A percentile compares a stretch with the other conserved stretches of the same genome.
Conservation (phyloP, 2,329 filamentous ascomycete species). For the Xylariaceae sp. region DNA sequence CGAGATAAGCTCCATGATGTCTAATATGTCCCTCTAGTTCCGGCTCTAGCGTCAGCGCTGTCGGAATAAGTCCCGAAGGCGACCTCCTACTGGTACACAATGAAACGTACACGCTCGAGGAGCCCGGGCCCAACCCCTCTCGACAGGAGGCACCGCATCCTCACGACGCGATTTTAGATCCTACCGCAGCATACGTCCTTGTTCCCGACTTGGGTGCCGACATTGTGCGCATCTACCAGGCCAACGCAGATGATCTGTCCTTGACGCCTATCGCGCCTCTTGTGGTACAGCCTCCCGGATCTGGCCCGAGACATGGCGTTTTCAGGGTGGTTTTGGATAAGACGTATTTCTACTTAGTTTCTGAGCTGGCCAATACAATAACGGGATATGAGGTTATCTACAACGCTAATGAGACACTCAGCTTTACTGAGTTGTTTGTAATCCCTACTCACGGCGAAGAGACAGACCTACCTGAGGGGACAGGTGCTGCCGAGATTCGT, state of each 20-base stretch:
- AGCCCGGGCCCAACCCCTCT: slow-evolving; percentile 42
- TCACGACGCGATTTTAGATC: slow-evolving; percentile 67
- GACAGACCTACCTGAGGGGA: slow-evolving; percentile 43
- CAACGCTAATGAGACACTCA: slow-evolving; percentile 42
- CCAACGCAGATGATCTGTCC: slow-evolving; percentile 51
- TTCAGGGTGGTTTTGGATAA: slow-evolving; percentile 53
- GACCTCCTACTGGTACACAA: slow-evolving; percentile 42
- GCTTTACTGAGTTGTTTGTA: slow-evolving; percentile 50
- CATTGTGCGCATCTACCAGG: slow-evolving; percentile 57
- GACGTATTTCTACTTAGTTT: slow-evolving; percentile 62
- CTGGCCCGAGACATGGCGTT: slow-evolving; percentile 66
- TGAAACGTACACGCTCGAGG: slow-evolving; percentile 43
- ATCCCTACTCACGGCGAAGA: slow-evolving; percentile 52
- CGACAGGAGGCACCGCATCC: slow-evolving; percentile 64
- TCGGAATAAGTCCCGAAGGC: slow-evolving; percentile 38
- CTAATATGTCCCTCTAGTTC: slow-evolving; percentile 40
- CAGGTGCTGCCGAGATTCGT: slow-evolving; percentile 58
- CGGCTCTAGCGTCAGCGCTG: slow-evolving; percentile 47
- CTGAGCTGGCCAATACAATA: slow-evolving; percentile 62
- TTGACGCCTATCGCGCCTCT: slow-evolving; percentile 46
- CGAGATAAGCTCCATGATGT: slow-evolving; percentile 10
- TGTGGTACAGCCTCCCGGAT: slow-evolving; percentile 48
- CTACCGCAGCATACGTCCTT: slow-evolving; percentile 63
- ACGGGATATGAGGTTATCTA: slow-evolving; percentile 61
- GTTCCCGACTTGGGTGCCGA: slow-evolving; percentile 70